Conservation (phyloP, 106 monocot species). For the Ottelia alismoides region DNA sequence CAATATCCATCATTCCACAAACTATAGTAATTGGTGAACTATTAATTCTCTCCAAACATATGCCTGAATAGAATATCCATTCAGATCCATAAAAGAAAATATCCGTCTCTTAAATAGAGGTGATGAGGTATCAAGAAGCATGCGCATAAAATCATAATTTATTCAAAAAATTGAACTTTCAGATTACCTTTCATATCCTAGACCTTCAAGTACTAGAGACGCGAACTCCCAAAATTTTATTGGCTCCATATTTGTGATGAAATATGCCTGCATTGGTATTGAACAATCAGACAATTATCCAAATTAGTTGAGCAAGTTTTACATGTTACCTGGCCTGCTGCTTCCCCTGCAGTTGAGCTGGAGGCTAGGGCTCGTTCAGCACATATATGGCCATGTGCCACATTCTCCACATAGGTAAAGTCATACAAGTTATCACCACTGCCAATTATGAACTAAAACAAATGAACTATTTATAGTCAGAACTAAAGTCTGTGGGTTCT, state of each 20-base stretch:
- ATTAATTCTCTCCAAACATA: too few species aligned
- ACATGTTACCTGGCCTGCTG: conserved; percentile 48
- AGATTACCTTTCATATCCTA: conserved; percentile 93
- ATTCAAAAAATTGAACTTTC: too few species aligned
- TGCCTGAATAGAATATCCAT: too few species aligned
- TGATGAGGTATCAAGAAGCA: too few species aligned
- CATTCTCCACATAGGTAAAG: conserved; percentile 99
- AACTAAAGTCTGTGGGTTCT: too few species aligned
- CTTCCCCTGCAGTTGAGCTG: conserved; percentile 34
- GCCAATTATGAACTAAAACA: conserved; percentile 71
- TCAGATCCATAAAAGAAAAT: too few species aligned
- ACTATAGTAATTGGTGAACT: too few species aligned
- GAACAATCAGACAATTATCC: conserved; percentile 4
- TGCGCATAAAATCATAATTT: too few species aligned
- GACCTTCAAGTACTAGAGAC: conserved; percentile 82
- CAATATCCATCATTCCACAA: too few species aligned
- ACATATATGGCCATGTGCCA: conserved; percentile 92
- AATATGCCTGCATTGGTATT: conserved; percentile 56
- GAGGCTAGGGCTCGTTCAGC: conserved; percentile 85
- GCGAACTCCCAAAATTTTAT: conserved; percentile 98
- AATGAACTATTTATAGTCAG: not conserved
- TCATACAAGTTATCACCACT: conserved; percentile 91
- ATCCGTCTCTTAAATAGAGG: too few species aligned
- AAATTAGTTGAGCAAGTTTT: not conserved
- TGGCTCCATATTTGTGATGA: conserved; percentile 91